Percentiles rank a stretch among this genome's conserved stretches.
These are phyloP conservation scores for Melampsora americana DNA, from an alignment of 1,284 basidiomycete genomes.

Conservation along the genomic window DNA sequence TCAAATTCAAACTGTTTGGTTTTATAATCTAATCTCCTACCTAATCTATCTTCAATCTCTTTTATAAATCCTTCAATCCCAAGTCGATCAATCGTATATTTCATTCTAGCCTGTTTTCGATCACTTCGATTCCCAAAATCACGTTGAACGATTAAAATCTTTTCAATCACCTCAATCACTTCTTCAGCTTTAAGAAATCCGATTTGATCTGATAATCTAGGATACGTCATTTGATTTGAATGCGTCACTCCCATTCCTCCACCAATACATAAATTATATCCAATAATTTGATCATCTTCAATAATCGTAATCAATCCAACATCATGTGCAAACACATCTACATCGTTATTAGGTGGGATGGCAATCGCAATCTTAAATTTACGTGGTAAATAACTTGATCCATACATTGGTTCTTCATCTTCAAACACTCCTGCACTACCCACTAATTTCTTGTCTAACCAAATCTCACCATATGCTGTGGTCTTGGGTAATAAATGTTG, in stretches of 20 bases:
- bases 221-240: constrained; percentile 98
- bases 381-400: constrained; percentile 85
- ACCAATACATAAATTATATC: constrained; percentile 59
- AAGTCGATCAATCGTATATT: constrained; percentile 88
- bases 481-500: constrained; percentile 84
- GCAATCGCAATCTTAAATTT: constrained; percentile 98
- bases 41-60: constrained; percentile 85
- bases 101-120: constrained; percentile 62
- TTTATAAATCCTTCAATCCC: constrained; percentile 78
- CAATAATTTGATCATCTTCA: constrained; percentile 58
- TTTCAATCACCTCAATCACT: constrained; percentile 80
- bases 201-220: constrained; percentile 78
- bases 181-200: constrained; percentile 91
- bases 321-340: constrained; percentile 94
- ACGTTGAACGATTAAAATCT: constrained; percentile 87
- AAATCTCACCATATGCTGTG: constrained; percentile 96
- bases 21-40: constrained; percentile 67
- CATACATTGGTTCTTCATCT: constrained; percentile 94
- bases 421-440: constrained; percentile 84
- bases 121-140: constrained; percentile 90
- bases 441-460: constrained; percentile 87
- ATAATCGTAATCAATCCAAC: constrained; percentile 91
- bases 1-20: constrained; percentile 77
- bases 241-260: constrained; percentile 99
- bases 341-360: constrained; percentile 93